A percentile compares a stretch with the other conserved stretches of the same genome.
Conservation (phyloP, 768 basidiomycete genomes). For the Stropharia rugosoannulata region DNA sequence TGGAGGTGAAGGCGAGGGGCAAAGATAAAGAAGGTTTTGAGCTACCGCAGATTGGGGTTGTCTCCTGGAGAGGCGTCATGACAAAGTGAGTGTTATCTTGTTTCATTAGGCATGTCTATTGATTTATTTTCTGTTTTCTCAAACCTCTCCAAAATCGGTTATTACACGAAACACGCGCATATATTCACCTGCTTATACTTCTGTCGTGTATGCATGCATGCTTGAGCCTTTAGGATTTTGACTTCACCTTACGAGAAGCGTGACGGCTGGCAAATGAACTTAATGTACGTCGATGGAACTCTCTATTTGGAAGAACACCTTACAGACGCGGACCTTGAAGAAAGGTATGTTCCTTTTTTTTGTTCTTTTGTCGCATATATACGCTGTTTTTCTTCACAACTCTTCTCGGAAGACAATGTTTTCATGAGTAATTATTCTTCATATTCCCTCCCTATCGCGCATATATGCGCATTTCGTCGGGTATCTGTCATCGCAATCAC, state of each 20-base stretch:
- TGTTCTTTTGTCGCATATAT: background rate
- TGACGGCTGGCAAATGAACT: slow-evolving; percentile 80
- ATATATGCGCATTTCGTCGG: no score
- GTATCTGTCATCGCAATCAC: background rate
- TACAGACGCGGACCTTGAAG: slow-evolving; percentile 53
- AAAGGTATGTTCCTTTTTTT: slow-evolving; percentile 51
- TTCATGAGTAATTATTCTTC: no score
- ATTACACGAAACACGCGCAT: background rate
- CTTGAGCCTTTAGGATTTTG: slow-evolving; percentile 54
- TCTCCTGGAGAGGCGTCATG: slow-evolving; percentile 81
- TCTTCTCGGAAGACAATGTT: no score
- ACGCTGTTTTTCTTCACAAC: background rate
- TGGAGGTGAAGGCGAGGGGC: slow-evolving; percentile 30
- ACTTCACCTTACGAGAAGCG: slow-evolving; percentile 80
- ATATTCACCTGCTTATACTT: background rate
- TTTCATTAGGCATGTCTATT: slow-evolving; percentile 15
- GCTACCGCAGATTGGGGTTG: slow-evolving; percentile 49
- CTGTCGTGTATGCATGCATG: background rate
- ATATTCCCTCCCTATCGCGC: no score
- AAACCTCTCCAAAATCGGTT: background rate
- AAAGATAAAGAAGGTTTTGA: slow-evolving; percentile 24
- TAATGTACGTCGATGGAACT: slow-evolving; percentile 71
- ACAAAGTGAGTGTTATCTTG: slow-evolving; percentile 57
- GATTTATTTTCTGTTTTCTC: slow-evolving; percentile 22
- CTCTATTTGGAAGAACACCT: slow-evolving; percentile 76